Base-by-base conservation (phyloP, 257 asterid species). In the Oldenlandia corymbosa region DNA sequence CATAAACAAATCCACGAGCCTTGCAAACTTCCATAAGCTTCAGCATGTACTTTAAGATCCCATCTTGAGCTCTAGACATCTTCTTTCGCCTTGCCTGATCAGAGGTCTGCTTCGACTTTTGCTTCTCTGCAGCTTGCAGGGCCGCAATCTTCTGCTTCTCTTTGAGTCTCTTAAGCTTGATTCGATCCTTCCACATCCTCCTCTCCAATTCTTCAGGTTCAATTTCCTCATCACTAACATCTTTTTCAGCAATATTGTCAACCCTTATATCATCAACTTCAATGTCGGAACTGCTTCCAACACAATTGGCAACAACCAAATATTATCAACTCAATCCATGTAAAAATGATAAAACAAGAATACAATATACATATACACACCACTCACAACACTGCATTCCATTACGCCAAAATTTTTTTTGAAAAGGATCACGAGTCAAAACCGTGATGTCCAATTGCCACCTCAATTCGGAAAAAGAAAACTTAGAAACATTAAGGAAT, bases 1-100 rank as follows among this genome's bases (percentile, higher is more conserved):
- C 95, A 52, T 84, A 86, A 20, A 86, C 91, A 30, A 84, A 86
- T 49, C 91, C 95, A 21, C 84, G 91, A 27, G 78, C 91, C 46
- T 80, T 79, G 80, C 95, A 86, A n/a, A 81, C 91, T 58, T 86
- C 95, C 91, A 84, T 84, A 48, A 86, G 80, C 78, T 86, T 86
- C 70, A 84, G 69, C 91, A 86, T 86, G 78, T 86, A 81, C 70
- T 84, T 84, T 68, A 86, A 78, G 70, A 86, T 86, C 55, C 95
- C 91, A 60, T 86, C 91, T 56, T 84, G 91, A 7, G 95, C 95
- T 46, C 88, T 78, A 2, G 91, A 81, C 91, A 84, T 81, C 70
- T 86, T 86, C 79, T 84, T 86, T 47, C 94, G 69, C 43, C 81
- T 76, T 1, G 88, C 94, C 71, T 83, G 87, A 62, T 83, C 94